Conservation (phyloP, 495 filamentous ascomycete species). For the Tuber microsphaerosporum region DNA sequence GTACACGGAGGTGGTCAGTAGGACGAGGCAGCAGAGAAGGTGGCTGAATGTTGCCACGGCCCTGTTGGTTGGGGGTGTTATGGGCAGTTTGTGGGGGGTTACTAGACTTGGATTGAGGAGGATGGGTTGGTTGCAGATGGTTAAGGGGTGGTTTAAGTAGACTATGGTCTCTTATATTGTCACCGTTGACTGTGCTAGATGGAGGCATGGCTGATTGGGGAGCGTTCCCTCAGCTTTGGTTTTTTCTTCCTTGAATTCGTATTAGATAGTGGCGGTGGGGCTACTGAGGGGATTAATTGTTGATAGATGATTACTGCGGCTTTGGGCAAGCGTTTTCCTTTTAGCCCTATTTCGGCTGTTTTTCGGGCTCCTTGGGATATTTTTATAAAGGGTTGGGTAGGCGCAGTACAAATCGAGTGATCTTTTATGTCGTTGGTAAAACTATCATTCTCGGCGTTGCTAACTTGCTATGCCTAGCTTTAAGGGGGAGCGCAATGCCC, state of each 20-base stretch:
- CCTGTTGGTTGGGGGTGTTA: constrained; percentile 10
- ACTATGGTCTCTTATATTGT: background rate
- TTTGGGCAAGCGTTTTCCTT: background rate
- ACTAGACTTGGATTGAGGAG: constrained; percentile 2
- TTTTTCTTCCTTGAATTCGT: background rate
- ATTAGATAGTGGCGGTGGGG: background rate
- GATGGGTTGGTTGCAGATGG: constrained; percentile 5
- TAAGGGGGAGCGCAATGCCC: too few relatives aligned
- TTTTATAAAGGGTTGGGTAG: too few relatives aligned
- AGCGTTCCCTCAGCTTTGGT: background rate
- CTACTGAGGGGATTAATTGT: background rate
- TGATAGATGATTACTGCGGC: background rate
- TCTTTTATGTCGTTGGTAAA: too few relatives aligned
- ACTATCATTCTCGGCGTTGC: too few relatives aligned
- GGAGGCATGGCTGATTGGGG: background rate
- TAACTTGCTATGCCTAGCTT: too few relatives aligned
- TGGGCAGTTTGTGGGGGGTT: constrained; percentile 4
- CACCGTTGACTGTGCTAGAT: background rate
- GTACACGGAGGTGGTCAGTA: constrained; percentile 72
- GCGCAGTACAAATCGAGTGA: too few relatives aligned
- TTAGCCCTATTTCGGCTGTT: background rate
- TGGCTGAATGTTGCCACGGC: constrained; percentile 47
- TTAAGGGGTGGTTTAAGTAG: constrained; percentile 1
- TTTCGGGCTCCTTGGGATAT: too few relatives aligned
- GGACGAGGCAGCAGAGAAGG: constrained; percentile 60